Base-by-base conservation (phyloP, 129 eudicot species). In the Escallonia rubra region DNA sequence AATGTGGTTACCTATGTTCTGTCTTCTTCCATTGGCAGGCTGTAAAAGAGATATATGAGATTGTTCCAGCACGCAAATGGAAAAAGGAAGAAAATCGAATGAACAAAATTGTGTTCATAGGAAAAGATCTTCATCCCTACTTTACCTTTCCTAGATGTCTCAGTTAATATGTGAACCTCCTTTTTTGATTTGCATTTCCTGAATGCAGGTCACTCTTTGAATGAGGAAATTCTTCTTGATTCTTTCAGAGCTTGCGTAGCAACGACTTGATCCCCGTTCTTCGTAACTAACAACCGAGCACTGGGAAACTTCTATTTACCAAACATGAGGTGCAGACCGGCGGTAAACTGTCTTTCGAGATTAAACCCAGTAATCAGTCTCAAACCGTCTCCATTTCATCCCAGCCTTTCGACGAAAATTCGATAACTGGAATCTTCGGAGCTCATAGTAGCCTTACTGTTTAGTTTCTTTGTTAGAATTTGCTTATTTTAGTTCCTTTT, bases 11-110 rank as follows among this genome's bases (percentile, higher is more conserved):
- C 34, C 34, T 23, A 23, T 23, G 34, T 23, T 23, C 34, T 23
- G 34, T 23, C 34, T 23, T 23, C 34, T 23, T 23, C 1, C 34
- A 23, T 41, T 66, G 71, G 57, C 81, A 92, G 98, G 98, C 86
- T 59, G 98, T 92, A 67, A 83, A 91, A 79, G 98, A 92, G 71
- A 83, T 92, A 23, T 92, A 92, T 67, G 98, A 92, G 80, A 86
- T 92, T 42, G 81, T 83, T 75, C 96, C 98, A 13, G 76, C 87
- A 13, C 91, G 98, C 50, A 76, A 74, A 70, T 88, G 95, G 98
- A 83, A 70, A 67, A 66, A 42, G 0, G 89, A 62, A 41, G 96
- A 92, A 75, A 76, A 13, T 14, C 74, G 61, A 77, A 72, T 74
- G 39, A 92, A 80, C 84, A 92, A 83, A 75, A 86, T 92, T 4